phyloP scores from a whole-genome alignment of 2,329 filamentous ascomycete genomes.

The Epichloe sibirici region DNA sequence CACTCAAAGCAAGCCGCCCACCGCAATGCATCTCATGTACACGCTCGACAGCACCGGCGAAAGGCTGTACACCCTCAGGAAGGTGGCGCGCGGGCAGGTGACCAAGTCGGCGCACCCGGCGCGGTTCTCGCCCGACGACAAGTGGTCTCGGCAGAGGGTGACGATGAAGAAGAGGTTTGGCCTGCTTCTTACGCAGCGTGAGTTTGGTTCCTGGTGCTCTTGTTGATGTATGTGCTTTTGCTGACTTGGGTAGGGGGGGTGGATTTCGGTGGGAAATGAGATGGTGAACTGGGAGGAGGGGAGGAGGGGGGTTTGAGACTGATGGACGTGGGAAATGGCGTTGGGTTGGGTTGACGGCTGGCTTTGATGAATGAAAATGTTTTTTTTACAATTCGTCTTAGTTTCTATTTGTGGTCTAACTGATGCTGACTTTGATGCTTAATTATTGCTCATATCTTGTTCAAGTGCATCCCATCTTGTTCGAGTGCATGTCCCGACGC shows the following conservation, averaged over 20 bases:
- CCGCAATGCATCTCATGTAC: slow-evolving; percentile 59
- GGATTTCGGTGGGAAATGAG: too few species aligned
- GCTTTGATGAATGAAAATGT: neutral
- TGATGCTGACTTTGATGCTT: too few species aligned
- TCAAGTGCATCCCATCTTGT: too few species aligned
- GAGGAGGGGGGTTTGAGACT: too few species aligned
- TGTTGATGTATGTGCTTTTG: neutral
- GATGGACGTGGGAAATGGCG: too few species aligned
- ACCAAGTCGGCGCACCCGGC: slow-evolving; percentile 95
- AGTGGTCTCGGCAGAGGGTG: slow-evolving; percentile 93
- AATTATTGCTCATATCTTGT: too few species aligned
- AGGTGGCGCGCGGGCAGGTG: slow-evolving; percentile 69
- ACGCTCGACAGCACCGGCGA: slow-evolving; percentile 71
- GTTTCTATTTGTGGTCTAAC: too few species aligned
- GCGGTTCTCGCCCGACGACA: slow-evolving; percentile 95
- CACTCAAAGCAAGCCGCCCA: neutral
- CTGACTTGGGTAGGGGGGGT: neutral
- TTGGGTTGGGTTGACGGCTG: too few species aligned
- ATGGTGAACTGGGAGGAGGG: too few species aligned
- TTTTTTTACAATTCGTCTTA: neutral
- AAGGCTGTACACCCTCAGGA: slow-evolving; percentile 91
- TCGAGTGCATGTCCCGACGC: too few species aligned
- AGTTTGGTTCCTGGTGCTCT: slow-evolving; percentile 13
- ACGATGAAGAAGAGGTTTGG: slow-evolving; percentile 90
- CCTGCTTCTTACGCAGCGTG: slow-evolving; percentile 71